Base-by-base conservation (phyloP, 305 asterid genomes). In the Fraxinus ornus region DNA sequence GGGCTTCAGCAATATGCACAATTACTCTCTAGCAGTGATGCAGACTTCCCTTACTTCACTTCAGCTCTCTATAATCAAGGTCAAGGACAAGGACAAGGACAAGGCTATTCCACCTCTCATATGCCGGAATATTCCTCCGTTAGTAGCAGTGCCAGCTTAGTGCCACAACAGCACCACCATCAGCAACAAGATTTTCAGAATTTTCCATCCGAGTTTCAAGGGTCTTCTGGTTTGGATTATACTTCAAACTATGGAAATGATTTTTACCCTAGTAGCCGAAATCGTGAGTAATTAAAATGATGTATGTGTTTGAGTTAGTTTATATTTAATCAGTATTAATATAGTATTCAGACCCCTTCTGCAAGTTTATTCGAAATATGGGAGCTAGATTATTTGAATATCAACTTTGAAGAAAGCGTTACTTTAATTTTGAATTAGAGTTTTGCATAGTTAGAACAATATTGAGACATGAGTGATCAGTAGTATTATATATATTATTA, bases 1-100 rank as follows among this genome's bases (percentile, higher is more conserved):
- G 90, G 91, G 33, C 94, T 93, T 49, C 91, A 86, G 37, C 92
- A 93, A 70, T 93, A 93, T 39, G 97, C 97, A 0, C 93, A 89
- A 70, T 68, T 93, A 8, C 88, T 93, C 7, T 93, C 95, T 3
- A 90, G 95, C 85, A 84, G 79, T 10, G 97, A 93, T 33, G 91
- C 89, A 0, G 92, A 93, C 6, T 81, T 93, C 22, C 92, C 97
- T 68, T 90, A 85, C 77, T 77, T 78, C 71, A 72, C 89, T 73
- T 86, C 94, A 0, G 93, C 89, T 24, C 90, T 91, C 60, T 88
- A 87, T 26, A 39, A 60, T 71, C 75, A 79, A 36, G 39, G 39
- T 71, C 75, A 79, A 36, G 39, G 39, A 5, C 39, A 36, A 32
- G 35, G 35, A 32, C 4, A 3, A 26, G 24, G 37, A 35, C 7